Base-by-base conservation (phyloP, 177 flowering plant genomes). In the Vitis hybrid region DNA sequence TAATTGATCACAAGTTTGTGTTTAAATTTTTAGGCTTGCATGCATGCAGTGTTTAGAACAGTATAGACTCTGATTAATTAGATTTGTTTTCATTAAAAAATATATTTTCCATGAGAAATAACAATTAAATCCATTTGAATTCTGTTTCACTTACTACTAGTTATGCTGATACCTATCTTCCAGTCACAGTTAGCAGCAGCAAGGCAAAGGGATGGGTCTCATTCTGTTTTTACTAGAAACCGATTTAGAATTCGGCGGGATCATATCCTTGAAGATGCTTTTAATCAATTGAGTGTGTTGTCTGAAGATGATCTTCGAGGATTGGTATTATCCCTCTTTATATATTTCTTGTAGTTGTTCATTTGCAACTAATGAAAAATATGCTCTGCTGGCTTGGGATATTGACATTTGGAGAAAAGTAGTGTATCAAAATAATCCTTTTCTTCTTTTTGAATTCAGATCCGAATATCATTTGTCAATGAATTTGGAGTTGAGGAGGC, bases 401-500 rank as follows among this genome's bases (percentile, higher is more conserved):
- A 49, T 4, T 70, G 56, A 65, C 23, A 18, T 21, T 19, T 15
- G 55, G 17, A n/a, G 11, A 50, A 11, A 5, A 18, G 21, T 54
- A n/a, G 11, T 9, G 12, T 49, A 3, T 19, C 23, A n/a, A 19
- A 49, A 13, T 21, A 45, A 52, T 71, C 45, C 26, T 65, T 18
- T 21, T 70, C 63, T 40, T 21, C 40, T 73, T 50, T 52, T 64
- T 69, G 21, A 52, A 48, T 67, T 11, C 87, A 95, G 99, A 91
- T 95, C 65, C 98, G 99, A 62, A 92, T 95, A 14, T 78, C 92
- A 34, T 95, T 91, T 78, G 84, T 95, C 62, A 95, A 95, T 84
- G 98, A 95, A 79, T 80, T 95, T 81, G 99, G 99, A 62, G 99
- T 88, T 73, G 99, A 95, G 85, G 99, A 95, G 83, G 99, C 97